A percentile compares a stretch with the other conserved stretches of the same genome.
phyloP scores from a whole-genome alignment of 1,139 yeast species.

The Blastobotrys arbuscula region DNA sequence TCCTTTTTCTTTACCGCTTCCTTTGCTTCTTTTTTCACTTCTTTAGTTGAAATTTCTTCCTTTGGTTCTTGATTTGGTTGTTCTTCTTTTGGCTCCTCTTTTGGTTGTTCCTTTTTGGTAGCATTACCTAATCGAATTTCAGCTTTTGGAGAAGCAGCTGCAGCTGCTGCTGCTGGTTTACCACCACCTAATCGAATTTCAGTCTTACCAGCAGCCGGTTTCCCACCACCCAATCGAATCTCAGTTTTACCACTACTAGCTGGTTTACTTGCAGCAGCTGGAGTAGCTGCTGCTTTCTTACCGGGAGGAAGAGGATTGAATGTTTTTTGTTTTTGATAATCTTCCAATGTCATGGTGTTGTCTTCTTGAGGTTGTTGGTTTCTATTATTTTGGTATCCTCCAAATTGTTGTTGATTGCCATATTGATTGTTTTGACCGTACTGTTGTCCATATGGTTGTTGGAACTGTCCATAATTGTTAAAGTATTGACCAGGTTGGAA shows the following conservation, averaged over 20 bases:
- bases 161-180: slow-evolving; percentile 33
- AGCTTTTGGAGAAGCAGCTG: slow-evolving; percentile 22
- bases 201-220: slow-evolving; percentile 11
- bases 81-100: slow-evolving; percentile 17
- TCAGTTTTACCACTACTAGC: no score
- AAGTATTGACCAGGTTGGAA: slow-evolving; percentile 28
- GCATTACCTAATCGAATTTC: slow-evolving; percentile 13
- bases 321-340: slow-evolving; percentile 64
- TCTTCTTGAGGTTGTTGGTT: slow-evolving; percentile 27
- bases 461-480: slow-evolving; percentile 40
- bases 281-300: slow-evolving; percentile 23
- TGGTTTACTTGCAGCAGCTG: no score
- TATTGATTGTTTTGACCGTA: slow-evolving; percentile 25
- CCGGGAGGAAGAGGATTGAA: slow-evolving; percentile 26
- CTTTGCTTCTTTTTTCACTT: slow-evolving; percentile 14
- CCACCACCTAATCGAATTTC: slow-evolving; percentile 14
- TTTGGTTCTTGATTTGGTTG: slow-evolving; percentile 16
- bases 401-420: slow-evolving; percentile 31
- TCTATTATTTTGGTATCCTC: slow-evolving; percentile 31
- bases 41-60: slow-evolving; percentile 14
- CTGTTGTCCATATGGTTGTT: slow-evolving; percentile 23
- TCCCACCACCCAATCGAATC: slow-evolving; percentile 12
- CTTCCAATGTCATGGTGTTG: slow-evolving; percentile 76
- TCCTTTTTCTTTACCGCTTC: slow-evolving; percentile 21
- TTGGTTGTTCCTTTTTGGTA: slow-evolving; percentile 31